Evolutionary conservation across 805 yeast species (phyloP), one percentile per base, ranked within the genome.

Genomic region (Brettanomyces bruxellensis): DNA sequence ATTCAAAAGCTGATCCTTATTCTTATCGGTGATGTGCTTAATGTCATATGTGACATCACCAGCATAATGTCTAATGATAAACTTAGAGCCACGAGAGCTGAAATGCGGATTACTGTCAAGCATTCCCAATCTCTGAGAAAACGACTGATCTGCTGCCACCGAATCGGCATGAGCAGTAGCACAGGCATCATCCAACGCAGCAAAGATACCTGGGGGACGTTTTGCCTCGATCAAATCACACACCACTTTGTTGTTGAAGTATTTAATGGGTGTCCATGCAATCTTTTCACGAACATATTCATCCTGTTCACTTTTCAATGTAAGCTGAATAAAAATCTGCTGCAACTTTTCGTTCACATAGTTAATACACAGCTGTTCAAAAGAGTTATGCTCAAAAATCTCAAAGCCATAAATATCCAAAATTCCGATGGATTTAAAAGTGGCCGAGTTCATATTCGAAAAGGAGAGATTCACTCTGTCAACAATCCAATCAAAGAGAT

Each of bases 111-210:
- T 90, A 23, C 76, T 66, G 5, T 89, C 71, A 48, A 93, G 86
- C 79, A 86, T 74, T 55, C 88, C 86, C 58, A 93, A 73, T 66
- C 97, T 78, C 71, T 88, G 96, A 14, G 93, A 85, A 66, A 93
- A 93, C 1, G 95, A 86, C 67, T 89, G 96, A 65, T 93, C 99
- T 2, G 98, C 98, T 18, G 98, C 99, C 45, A 71, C 75, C 1
- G 96, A 84, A 61, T 93, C 98, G 3, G 99, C 99, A 62, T 93
- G 99, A 0, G 99, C 99, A 25, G 98, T 93, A 35, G 96, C 97
- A 58, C 89, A 83, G 1, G 98, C 91, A 70, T 93, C 99, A 66
- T 91, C 93, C 67, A 93, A 75, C 3, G 96, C 95, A 3, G 98
- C 95, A 70, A 93, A 90, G 40, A 93, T 75, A 49, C 99, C 99